phyloP scores from a whole-genome alignment of 2,329 filamentous ascomycete genomes.

The Pochonia chlamydosporia region DNA sequence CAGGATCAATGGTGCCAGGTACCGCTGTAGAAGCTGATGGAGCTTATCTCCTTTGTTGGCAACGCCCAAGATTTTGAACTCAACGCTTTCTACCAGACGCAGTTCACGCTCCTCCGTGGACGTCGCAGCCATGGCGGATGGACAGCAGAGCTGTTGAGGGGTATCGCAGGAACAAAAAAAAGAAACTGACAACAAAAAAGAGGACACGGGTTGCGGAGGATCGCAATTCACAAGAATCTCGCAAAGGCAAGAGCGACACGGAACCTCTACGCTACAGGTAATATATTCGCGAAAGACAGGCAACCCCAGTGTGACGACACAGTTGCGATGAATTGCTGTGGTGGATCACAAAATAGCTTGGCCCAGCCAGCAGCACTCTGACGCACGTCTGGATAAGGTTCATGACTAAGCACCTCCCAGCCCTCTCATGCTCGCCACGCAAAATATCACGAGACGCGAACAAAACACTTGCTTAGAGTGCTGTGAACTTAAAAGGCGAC shows the following conservation, averaged over 20 bases:
- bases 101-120: constrained; percentile 66
- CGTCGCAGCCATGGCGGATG: constrained; percentile 26
- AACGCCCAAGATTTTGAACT: constrained; percentile 71
- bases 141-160: background rate
- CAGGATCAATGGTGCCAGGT: constrained; percentile 74
- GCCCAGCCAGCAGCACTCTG: background rate
- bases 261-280: background rate
- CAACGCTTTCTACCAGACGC: constrained; percentile 76
- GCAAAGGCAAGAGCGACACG: background rate
- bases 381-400: background rate
- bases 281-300: background rate
- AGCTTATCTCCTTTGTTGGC: constrained; percentile 82
- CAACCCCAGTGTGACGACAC: constrained; percentile 3
- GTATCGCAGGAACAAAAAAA: background rate
- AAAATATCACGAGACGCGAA: too few species aligned
- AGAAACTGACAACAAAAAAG: background rate
- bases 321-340: background rate
- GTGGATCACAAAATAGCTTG: background rate
- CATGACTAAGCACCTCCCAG: constrained; percentile 8
- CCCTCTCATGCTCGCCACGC: too few species aligned
- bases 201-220: background rate
- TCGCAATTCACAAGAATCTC: background rate
- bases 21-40: constrained; percentile 68
- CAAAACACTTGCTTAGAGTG: too few species aligned
- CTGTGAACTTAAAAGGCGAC: too few species aligned